These are phyloP conservation scores for Mortierella alpina DNA, from an alignment of 192 early-diverging fungal species.

Conservation along the genomic window DNA sequence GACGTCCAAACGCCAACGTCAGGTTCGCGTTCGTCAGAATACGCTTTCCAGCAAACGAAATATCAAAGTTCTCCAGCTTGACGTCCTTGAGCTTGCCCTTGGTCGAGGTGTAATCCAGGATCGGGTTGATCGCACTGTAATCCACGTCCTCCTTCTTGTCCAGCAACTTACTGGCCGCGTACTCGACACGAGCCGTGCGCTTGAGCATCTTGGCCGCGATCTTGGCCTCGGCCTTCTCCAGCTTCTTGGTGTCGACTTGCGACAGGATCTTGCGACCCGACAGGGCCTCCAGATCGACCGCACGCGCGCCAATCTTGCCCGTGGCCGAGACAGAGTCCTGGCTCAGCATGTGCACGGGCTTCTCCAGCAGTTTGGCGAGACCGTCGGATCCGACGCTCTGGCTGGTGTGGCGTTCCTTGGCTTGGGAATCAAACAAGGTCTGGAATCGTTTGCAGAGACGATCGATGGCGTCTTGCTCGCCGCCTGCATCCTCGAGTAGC, in stretches of 20 bases:
- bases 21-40: slow-evolving; percentile 91
- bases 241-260: slow-evolving; percentile 83
- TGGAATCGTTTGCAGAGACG: slow-evolving; percentile 76
- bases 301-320: slow-evolving; percentile 52
- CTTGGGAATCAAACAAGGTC: slow-evolving; percentile 59
- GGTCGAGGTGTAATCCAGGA: slow-evolving; percentile 83
- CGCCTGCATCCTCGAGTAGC: slow-evolving; percentile 75
- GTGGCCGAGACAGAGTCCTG: slow-evolving; percentile 71
- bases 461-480: slow-evolving; percentile 70
- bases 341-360: slow-evolving; percentile 76
- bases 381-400: slow-evolving; percentile 55
- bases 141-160: slow-evolving; percentile 74
- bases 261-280: slow-evolving; percentile 75
- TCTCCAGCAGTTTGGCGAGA: slow-evolving; percentile 67
- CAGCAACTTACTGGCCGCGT: slow-evolving; percentile 80
- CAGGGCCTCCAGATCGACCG: slow-evolving; percentile 75
- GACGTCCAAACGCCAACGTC: slow-evolving; percentile 85
- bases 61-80: slow-evolving; percentile 97
- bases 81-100: slow-evolving; percentile 93
- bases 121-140: slow-evolving; percentile 91
- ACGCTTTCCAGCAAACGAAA: slow-evolving; percentile 92
- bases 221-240: slow-evolving; percentile 92
- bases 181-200: slow-evolving; percentile 75
- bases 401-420: slow-evolving; percentile 53
- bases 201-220: slow-evolving; percentile 91